Evolutionary conservation across 352 stramenopile species (phyloP).

Genomic region (Globisporangium radiosum): DNA sequence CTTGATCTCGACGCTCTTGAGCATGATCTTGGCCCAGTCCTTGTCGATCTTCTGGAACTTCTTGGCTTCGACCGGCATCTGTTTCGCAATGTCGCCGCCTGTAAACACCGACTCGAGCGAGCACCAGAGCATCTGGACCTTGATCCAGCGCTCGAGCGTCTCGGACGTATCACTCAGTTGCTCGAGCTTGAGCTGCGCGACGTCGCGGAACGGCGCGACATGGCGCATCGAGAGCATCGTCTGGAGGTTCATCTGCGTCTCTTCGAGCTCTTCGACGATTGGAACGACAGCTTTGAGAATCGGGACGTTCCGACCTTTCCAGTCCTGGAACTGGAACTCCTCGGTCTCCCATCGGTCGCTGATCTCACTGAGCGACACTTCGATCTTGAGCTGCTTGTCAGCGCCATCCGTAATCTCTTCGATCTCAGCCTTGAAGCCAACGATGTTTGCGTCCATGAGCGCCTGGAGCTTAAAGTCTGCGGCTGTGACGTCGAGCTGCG

Average conservation of each 20-base stretch:
- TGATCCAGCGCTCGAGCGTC: conserved; percentile 97
- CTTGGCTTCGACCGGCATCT: conserved; percentile 97
- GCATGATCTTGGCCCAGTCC: conserved; percentile 98
- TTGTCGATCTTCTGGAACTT: conserved; percentile 98
- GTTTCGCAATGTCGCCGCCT: conserved; percentile 97
- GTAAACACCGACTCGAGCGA: conserved; percentile 98
- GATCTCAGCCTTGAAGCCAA: conserved; percentile 91
- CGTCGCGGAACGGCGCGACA: conserved; percentile 94
- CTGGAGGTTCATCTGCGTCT: conserved; percentile 97
- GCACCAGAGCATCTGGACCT: conserved; percentile 98
- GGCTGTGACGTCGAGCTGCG: conserved; percentile 90
- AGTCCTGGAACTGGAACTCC: conserved; percentile 94
- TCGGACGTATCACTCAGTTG: conserved; percentile 95
- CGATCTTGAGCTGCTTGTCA: conserved; percentile 98
- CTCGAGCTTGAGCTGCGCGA: conserved; percentile 92
- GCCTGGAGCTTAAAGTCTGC: conserved; percentile 95
- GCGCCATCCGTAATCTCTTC: conserved; percentile 97
- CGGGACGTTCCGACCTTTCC: conserved; percentile 92
- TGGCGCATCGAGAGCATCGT: conserved; percentile 98
- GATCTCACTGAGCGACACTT: conserved; percentile 93
- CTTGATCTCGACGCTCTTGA: conserved; percentile 86
- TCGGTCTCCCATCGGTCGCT: conserved; percentile 90
- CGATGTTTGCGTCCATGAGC: conserved; percentile 92
- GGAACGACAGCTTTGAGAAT: conserved; percentile 95
- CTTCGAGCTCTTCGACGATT: conserved; percentile 96